phyloP scores from a whole-genome alignment of 257 asterid species.

The Nemophila menziesii region DNA sequence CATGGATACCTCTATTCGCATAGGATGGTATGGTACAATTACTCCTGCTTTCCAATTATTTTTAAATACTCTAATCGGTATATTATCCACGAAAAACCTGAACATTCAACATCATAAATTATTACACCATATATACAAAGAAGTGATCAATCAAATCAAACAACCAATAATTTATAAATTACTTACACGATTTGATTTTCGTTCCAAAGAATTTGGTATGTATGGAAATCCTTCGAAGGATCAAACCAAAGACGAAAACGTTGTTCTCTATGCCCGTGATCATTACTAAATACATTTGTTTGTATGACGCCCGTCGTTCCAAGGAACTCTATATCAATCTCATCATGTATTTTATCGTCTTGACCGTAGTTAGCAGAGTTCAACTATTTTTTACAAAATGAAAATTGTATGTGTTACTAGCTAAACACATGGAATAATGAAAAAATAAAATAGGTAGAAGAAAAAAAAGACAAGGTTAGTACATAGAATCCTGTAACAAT shows the following conservation, averaged over 20 bases:
- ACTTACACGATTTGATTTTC: constrained; percentile 35
- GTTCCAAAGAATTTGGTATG: constrained; percentile 43
- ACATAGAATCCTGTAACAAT: no score
- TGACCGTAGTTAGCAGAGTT: no score
- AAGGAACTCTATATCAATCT: constrained; percentile 43
- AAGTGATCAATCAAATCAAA: no score
- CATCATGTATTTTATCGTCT: no score
- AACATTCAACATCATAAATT: no score
- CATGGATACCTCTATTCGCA: constrained; percentile 42
- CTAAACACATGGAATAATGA: no score
- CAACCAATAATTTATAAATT: no score
- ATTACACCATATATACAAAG: no score
- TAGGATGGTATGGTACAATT: constrained; percentile 15
- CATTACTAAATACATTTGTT: constrained; percentile 39
- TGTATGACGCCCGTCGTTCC: constrained; percentile 31
- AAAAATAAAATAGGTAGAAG: no score
- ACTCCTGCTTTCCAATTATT: constrained; percentile 12
- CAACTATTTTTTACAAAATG: no score
- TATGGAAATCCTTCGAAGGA: constrained; percentile 47
- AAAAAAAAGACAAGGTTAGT: no score
- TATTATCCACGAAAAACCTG: constrained; percentile 28
- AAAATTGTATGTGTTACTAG: no score
- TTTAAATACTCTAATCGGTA: constrained; percentile 40
- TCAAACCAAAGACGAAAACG: constrained; percentile 40
- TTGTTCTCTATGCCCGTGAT: constrained; percentile 39